Evolutionary conservation across 768 basidiomycete genomes (phyloP).

Genomic region (Crucibulum laeve): DNA sequence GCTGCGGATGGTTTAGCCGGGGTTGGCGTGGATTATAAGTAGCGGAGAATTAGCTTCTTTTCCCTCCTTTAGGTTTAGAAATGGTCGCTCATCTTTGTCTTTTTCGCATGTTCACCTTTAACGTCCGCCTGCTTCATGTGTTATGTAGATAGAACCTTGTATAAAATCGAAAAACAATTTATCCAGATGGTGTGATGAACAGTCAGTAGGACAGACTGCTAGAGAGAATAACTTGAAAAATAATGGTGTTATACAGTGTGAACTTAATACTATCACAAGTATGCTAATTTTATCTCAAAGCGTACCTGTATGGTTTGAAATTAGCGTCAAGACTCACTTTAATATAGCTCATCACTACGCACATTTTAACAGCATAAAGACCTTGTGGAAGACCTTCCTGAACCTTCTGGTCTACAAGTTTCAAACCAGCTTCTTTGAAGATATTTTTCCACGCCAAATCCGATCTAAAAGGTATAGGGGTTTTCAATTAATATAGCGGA

Average conservation of each 20-base stretch:
- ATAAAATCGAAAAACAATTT: too few species aligned
- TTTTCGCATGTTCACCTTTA: too few species aligned
- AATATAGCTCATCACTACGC: constrained; percentile 15
- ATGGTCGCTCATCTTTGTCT: not conserved
- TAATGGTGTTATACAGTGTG: too few species aligned
- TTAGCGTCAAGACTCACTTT: not conserved
- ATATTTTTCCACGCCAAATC: constrained; percentile 75
- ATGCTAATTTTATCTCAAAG: constrained; percentile 44
- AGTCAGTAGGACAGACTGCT: too few species aligned
- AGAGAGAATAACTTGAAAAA: too few species aligned
- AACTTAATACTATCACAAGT: too few species aligned
- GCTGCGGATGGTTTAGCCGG: constrained; percentile 24
- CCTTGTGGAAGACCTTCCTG: constrained; percentile 83
- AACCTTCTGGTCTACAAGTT: constrained; percentile 64
- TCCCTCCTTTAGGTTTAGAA: constrained; percentile 1
- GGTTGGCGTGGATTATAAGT: constrained; percentile 3
- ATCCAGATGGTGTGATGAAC: too few species aligned
- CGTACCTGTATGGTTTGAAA: constrained; percentile 42
- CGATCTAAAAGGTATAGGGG: constrained; percentile 47
- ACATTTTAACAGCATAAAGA: constrained; percentile 87
- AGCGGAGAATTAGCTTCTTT: constrained; percentile 5
- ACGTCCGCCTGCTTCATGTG: too few species aligned
- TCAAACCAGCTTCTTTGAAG: constrained; percentile 73
- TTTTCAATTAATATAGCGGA: not conserved
- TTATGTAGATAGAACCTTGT: too few species aligned